Evolutionary conservation across 2,329 filamentous ascomycete genomes (phyloP), one percentile per base, ranked within the genome.

Genomic region (Aspergillus felis): DNA sequence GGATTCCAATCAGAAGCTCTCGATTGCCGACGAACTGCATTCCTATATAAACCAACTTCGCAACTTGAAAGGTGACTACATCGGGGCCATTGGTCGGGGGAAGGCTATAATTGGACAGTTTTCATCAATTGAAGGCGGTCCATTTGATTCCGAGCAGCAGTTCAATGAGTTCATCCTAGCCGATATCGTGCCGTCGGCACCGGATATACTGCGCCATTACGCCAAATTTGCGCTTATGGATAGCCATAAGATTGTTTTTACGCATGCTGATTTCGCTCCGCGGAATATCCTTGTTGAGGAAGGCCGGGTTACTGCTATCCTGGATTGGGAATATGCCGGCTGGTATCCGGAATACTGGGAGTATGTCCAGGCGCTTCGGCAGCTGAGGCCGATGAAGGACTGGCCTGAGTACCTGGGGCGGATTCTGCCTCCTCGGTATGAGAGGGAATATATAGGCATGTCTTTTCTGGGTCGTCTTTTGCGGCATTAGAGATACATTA

Each of bases 131-230:
- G 60, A 65, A 55, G 61, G 59, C 9, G 66, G 63, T 3, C 63
- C 63, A n/a, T 66, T 68, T 57, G 60, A 71, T 58, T 50, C 59
- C 25, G 64, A 65, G 47, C 44, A 55, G 53, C 25, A 61, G n/a
- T 64, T 65, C 53, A 65, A 62, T 50, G 53, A 65, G 22, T 65
- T 61, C 50, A 62, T 65, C 12, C 27, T 64, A 10, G 55, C 50
- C 22, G 59, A 60, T 55, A 56, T 64, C n/a, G 35, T 60, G 2
- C 47, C 32, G 5, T 27, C 27, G 4, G 51, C 48, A 10, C 61
- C 60, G 2, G 59, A 58, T 25, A 2, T 62, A 20, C 41, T 63
- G 4, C 55, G 51, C 47, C 58, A 63, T 53, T 63, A 58, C 51
- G 53, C 57, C 14, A 63, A 59, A 46, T 53, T 46, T 57, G 62